A percentile compares a stretch with the other conserved stretches of the same genome.
phyloP scores from a whole-genome alignment of 768 basidiomycete genomes.

The Suillus hirtellus region DNA sequence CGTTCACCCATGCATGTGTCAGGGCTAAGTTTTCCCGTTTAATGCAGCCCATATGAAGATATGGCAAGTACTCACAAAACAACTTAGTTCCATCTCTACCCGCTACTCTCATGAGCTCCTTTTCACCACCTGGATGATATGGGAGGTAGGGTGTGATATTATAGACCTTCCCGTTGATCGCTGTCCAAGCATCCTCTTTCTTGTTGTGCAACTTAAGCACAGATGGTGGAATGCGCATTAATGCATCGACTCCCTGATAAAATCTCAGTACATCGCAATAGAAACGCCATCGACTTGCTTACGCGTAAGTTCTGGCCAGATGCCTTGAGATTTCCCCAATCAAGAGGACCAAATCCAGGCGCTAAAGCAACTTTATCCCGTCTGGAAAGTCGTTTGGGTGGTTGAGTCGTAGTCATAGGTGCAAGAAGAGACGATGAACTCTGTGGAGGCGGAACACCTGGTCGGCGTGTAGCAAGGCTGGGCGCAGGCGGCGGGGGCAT shows the following conservation, averaged over 20 bases:
- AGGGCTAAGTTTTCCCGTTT: conserved; percentile 48
- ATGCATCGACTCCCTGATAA: conserved; percentile 69
- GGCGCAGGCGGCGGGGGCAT: conserved; percentile 57
- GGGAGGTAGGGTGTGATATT: conserved; percentile 91
- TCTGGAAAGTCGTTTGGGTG: conserved; percentile 57
- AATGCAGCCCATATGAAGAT: neutral
- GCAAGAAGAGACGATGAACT: conserved; percentile 49
- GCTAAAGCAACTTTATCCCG: conserved; percentile 83
- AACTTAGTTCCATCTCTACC: conserved; percentile 94
- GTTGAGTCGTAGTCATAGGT: conserved; percentile 64
- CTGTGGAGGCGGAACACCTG: conserved; percentile 30
- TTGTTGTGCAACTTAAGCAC: conserved; percentile 80
- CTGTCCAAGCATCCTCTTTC: conserved; percentile 89
- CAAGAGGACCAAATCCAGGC: conserved; percentile 88
- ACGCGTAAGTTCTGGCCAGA: conserved; percentile 82
- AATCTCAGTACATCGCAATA: neutral
- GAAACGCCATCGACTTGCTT: conserved; percentile 21
- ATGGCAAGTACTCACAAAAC: conserved; percentile 63
- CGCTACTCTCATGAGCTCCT: conserved; percentile 91
- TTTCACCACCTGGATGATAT: conserved; percentile 94
- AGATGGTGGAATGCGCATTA: conserved; percentile 69
- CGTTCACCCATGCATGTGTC: conserved; percentile 96
- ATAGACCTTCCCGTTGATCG: conserved; percentile 91
- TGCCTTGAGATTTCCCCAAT: conserved; percentile 89
- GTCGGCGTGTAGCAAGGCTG: conserved; percentile 36